Conservation (phyloP, 345 rosid species). For the Eucalyptus dawsonii region DNA sequence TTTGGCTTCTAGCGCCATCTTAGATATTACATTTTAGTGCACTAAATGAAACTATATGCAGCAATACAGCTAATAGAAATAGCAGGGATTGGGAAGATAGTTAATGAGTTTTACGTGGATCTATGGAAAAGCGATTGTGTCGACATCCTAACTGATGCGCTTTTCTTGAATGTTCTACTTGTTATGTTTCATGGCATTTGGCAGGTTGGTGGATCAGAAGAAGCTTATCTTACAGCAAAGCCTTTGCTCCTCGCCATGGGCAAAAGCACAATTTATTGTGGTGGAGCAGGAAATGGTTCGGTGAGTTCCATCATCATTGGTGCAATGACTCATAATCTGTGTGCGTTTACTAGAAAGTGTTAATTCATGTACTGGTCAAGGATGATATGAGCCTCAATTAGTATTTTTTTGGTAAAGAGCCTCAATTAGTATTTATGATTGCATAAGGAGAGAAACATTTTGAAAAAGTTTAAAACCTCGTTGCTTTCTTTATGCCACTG, state of each 20-base stretch:
- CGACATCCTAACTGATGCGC: not conserved
- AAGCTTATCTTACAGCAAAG: constrained; percentile 57
- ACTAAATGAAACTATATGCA: not conserved
- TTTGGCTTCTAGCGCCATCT: not conserved
- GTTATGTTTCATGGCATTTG: not conserved
- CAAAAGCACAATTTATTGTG: constrained; percentile 65
- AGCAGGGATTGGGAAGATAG: not conserved
- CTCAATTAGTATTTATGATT: not conserved
- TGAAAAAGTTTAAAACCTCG: not conserved
- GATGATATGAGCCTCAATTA: not conserved
- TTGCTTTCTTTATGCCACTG: not conserved
- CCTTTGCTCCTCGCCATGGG: constrained; percentile 80
- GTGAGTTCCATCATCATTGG: constrained; percentile 32
- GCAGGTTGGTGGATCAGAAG: constrained; percentile 90
- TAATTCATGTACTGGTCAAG: not conserved
- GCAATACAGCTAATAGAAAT: not conserved
- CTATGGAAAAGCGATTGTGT: not conserved
- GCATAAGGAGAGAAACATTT: not conserved
- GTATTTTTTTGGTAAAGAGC: no score
- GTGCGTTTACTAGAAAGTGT: not conserved
- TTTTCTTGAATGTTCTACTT: not conserved
- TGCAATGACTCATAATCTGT: not conserved
- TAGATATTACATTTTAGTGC: not conserved
- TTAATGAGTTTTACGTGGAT: not conserved
- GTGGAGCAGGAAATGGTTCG: constrained; percentile 90